Evolutionary conservation across 331 rosid genomes (phyloP), one percentile per base, ranked within the genome.

Genomic region (Saraca asoca): DNA sequence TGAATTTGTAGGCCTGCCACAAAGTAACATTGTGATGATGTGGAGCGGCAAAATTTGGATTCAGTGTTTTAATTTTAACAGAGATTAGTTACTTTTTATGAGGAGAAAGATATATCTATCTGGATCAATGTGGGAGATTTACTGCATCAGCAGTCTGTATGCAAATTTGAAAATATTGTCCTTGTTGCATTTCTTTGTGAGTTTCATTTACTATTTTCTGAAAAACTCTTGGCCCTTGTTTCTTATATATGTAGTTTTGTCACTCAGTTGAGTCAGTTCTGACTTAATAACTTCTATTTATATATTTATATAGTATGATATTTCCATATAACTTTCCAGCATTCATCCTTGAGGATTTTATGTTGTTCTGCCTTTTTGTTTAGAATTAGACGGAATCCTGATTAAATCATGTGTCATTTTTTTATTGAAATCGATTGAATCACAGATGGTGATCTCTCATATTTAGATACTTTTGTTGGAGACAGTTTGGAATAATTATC

Each of bases 401-500:
- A 71, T 75, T 71, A 69, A 58, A 72, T 70, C 72, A 75, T 66
- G 56, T 71, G 70, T 68, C 70, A 34, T 58, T 55, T 64, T n/a
- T 82, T 72, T 46, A 70, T 77, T 89, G 80, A 77, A 80, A 84
- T 78, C 77, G 60, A 71, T 62, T 86, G 78, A 76, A 83, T 65
- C 87, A 82, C 84, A 72, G 74, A 82, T 82, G 93, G 79, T 82
- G 85, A 70, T 86, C 77, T 77, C 79, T 87, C 96, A 81, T 82
- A 78, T 77, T 83, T 83, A 85, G 80, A 83, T 82, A 81, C 83
- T 79, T 79, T 81, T 87, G 89, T 85, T 85, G 88, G 91, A 89
- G 84, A 84, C 91, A 85, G 85, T 87, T 87, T 89, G 95, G 95
- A 87, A 89, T 87, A 82, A 84, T 80, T 80, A 75, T 84, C 87